Conservation (phyloP, 805 yeast species). For the Lipomyces yamanashiensis region DNA sequence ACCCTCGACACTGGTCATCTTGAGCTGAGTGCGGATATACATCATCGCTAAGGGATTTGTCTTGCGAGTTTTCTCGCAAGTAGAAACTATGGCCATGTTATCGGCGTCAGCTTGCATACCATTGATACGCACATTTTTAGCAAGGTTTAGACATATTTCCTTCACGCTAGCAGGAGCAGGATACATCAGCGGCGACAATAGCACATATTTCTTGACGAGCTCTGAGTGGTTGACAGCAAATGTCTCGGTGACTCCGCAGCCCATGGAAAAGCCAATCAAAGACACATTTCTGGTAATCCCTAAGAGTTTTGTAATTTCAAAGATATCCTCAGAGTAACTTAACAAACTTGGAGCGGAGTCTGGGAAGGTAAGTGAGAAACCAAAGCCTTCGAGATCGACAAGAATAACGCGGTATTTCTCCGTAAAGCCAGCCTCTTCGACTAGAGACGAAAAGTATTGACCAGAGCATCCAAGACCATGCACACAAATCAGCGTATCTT, state of each 20-base stretch:
- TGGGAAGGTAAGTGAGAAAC: constrained; percentile 16
- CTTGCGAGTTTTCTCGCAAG: constrained; percentile 1
- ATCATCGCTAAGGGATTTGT: constrained; percentile 22
- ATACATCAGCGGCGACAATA: constrained; percentile 25
- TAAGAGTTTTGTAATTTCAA: neutral
- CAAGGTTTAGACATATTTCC: neutral
- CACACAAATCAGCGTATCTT: constrained; percentile 16
- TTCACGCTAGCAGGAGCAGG: constrained; percentile 7
- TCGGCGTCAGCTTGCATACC: constrained; percentile 14
- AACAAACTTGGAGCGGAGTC: constrained; percentile 6
- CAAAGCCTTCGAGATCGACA: constrained; percentile 29
- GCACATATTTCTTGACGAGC: constrained; percentile 9
- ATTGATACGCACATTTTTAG: neutral
- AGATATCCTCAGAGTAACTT: constrained; percentile 21
- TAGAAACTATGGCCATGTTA: constrained; percentile 1
- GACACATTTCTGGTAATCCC: constrained; percentile 10
- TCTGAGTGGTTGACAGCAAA: constrained; percentile 23
- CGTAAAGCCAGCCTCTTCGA: constrained; percentile 7
- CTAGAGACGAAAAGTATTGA: constrained; percentile 18
- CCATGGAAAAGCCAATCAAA: constrained; percentile 30
- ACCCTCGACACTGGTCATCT: constrained; percentile 24
- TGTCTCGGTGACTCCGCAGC: constrained; percentile 22
- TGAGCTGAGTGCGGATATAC: constrained; percentile 20
- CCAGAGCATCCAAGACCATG: constrained; percentile 28
- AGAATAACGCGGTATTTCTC: constrained; percentile 23